These are phyloP conservation scores for Cyclocybe aegerita DNA, from an alignment of 768 basidiomycete genomes.

Conservation along the genomic window DNA sequence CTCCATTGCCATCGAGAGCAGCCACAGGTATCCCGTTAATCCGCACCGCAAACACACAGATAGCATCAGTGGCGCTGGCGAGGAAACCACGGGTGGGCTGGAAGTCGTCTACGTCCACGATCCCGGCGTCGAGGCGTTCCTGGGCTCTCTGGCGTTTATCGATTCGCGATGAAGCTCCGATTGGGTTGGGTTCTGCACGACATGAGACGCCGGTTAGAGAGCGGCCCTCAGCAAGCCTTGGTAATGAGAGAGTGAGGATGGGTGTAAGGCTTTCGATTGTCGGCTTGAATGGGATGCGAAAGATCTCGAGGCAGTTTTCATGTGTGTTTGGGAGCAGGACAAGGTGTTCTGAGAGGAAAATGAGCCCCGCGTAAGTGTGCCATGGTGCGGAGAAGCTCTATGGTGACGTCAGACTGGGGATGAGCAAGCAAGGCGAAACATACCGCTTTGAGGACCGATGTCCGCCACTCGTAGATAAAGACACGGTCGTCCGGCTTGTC, in stretches of 20 bases:
- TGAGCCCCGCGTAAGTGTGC: slow-evolving; percentile 26
- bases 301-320: slow-evolving; percentile 32
- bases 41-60: slow-evolving; percentile 17
- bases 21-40: background rate
- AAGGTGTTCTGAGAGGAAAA: slow-evolving; percentile 33
- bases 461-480: slow-evolving; percentile 45
- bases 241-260: slow-evolving; percentile 25
- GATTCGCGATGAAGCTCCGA: slow-evolving; percentile 14
- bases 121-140: background rate
- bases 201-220: slow-evolving; percentile 28
- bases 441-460: slow-evolving; percentile 34
- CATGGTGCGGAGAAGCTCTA: slow-evolving; percentile 19
- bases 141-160: slow-evolving; percentile 1
- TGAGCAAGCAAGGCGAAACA: slow-evolving; percentile 6
- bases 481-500: slow-evolving; percentile 25
- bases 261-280: slow-evolving; percentile 16
- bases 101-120: slow-evolving; percentile 3
- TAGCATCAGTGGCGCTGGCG: slow-evolving; percentile 15
- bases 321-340: slow-evolving; percentile 33
- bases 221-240: slow-evolving; percentile 23
- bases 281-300: slow-evolving; percentile 25
- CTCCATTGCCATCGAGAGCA: background rate
- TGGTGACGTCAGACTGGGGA: background rate
- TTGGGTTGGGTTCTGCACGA: slow-evolving; percentile 43
- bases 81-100: slow-evolving; percentile 19